These are phyloP conservation scores for Cetraspora pellucida DNA, from an alignment of 192 early-diverging fungal species.

Conservation along the genomic window DNA sequence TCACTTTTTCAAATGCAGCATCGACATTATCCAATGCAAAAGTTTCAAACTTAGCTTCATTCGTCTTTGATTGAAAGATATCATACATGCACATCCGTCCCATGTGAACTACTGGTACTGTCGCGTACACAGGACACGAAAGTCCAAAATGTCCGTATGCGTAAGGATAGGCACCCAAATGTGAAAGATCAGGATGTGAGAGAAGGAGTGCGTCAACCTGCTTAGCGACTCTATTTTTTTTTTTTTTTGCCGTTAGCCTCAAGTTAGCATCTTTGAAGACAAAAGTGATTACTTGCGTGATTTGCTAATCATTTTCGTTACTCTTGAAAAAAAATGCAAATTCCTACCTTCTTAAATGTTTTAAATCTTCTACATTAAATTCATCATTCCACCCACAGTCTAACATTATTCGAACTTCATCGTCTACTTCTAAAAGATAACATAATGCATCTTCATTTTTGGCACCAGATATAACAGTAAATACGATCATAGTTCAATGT, in stretches of 20 bases:
- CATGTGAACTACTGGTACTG: conserved; percentile 91
- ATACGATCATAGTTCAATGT: conserved; percentile 47
- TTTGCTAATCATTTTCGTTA: neutral
- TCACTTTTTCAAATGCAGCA: conserved; percentile 81
- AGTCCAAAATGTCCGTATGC: conserved; percentile 77
- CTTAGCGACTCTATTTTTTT: conserved; percentile 71
- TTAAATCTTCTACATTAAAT: conserved; percentile 73
- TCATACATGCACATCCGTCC: conserved; percentile 85
- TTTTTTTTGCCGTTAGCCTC: neutral
- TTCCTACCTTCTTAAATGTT: conserved; percentile 64
- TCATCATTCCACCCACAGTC: conserved; percentile 92
- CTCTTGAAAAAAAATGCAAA: neutral
- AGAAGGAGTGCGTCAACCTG: conserved; percentile 89
- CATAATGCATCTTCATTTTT: conserved; percentile 84
- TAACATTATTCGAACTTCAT: conserved; percentile 86
- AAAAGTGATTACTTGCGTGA: too few species aligned
- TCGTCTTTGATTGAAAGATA: conserved; percentile 67
- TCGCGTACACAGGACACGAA: conserved; percentile 85
- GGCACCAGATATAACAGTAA: conserved; percentile 86
- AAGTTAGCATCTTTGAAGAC: neutral
- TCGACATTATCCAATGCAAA: conserved; percentile 84
- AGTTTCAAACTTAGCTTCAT: conserved; percentile 70
- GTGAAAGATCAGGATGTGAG: conserved; percentile 85
- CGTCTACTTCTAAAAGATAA: conserved; percentile 91
- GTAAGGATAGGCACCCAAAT: conserved; percentile 85